These are phyloP conservation scores for Mucor sp. DNA, from an alignment of 371 early-diverging fungal genomes.

Conservation along the genomic window DNA sequence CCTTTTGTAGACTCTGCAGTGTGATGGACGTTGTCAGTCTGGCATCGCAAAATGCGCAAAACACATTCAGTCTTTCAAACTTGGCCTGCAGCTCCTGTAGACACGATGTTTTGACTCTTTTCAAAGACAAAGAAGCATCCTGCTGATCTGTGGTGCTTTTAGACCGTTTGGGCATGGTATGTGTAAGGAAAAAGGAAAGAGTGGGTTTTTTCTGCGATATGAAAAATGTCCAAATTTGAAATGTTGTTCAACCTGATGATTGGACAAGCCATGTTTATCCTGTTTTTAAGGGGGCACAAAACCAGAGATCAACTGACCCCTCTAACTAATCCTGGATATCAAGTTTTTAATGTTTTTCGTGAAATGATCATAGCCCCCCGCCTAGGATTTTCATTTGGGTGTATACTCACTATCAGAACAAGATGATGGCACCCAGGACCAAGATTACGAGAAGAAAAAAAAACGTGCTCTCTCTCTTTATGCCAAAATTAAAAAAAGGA, in stretches of 20 bases:
- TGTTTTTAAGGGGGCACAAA: background rate
- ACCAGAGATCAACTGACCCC: background rate
- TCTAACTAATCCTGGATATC: background rate
- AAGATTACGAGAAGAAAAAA: background rate
- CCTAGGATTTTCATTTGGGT: too few relatives aligned
- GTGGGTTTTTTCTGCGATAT: background rate
- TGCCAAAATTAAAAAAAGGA: background rate
- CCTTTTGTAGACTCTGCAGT: constrained; percentile 25
- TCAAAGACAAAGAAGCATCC: background rate
- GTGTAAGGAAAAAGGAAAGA: background rate
- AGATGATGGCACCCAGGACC: background rate
- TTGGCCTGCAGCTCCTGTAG: background rate
- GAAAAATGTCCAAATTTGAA: background rate
- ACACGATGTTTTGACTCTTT: background rate
- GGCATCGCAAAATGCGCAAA: constrained; percentile 48
- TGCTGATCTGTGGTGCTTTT: background rate
- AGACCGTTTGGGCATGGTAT: background rate
- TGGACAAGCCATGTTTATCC: background rate
- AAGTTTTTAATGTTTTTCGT: background rate
- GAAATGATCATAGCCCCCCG: too few relatives aligned
- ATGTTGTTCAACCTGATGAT: background rate
- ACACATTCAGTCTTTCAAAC: constrained; percentile 31
- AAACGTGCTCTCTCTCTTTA: background rate
- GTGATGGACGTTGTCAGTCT: constrained; percentile 32
- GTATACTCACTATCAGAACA: background rate